Evolutionary conservation across 2,329 filamentous ascomycete genomes (phyloP).

Genomic region (Paecilomyces sp.): DNA sequence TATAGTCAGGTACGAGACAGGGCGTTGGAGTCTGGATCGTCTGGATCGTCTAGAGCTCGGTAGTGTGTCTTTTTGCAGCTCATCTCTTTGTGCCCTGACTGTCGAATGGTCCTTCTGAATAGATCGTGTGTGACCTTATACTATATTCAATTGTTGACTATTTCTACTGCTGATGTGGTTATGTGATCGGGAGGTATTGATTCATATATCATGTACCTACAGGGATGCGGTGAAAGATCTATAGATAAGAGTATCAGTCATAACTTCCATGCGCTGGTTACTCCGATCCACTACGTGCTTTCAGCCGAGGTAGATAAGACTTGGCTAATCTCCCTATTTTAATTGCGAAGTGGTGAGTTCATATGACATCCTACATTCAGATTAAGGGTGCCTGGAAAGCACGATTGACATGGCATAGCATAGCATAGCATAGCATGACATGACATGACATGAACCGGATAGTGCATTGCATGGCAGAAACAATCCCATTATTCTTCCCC

Average conservation of each 20-base stretch:
- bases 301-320: background rate
- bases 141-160: too few relatives aligned
- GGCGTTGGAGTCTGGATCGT: background rate
- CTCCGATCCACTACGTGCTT: background rate
- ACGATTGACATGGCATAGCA: background rate
- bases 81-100: too few relatives aligned
- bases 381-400: background rate
- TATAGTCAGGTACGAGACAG: background rate
- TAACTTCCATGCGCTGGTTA: too few relatives aligned
- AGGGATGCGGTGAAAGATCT: too few relatives aligned
- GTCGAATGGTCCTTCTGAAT: too few relatives aligned
- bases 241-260: too few relatives aligned
- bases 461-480: background rate
- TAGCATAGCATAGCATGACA: background rate
- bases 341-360: background rate
- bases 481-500: background rate
- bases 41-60: background rate
- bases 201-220: too few relatives aligned
- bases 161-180: too few relatives aligned
- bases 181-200: too few relatives aligned
- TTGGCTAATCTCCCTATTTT: background rate
- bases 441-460: background rate
- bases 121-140: too few relatives aligned
- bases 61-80: background rate
- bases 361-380: background rate